phyloP scores from a whole-genome alignment of 2,329 filamentous ascomycete species.

The Aspergillus pseudoviridinutans region DNA sequence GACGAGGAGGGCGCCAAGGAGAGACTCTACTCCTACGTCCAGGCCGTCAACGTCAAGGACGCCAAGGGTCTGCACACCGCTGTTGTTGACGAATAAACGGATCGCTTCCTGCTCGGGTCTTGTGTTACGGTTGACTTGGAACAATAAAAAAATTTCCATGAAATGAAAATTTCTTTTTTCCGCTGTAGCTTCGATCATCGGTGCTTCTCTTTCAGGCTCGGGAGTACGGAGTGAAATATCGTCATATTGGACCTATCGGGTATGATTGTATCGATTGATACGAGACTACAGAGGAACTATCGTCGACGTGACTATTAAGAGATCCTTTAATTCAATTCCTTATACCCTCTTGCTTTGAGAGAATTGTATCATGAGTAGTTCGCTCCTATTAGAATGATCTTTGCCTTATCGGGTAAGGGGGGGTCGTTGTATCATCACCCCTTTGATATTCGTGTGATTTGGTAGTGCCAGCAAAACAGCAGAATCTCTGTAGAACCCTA shows the following conservation, averaged over 20 bases:
- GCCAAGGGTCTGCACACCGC: conserved; percentile 94
- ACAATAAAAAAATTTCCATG: neutral
- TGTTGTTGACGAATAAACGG: conserved; percentile 64
- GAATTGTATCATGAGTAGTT: neutral
- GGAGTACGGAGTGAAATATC: neutral
- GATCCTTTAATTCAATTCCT: neutral
- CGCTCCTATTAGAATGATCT: too few species aligned
- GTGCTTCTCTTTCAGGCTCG: neutral
- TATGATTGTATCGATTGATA: neutral
- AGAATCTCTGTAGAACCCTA: too few species aligned
- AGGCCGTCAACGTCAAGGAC: conserved; percentile 99
- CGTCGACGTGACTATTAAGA: neutral
- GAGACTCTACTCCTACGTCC: conserved; percentile 99
- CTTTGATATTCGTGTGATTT: too few species aligned
- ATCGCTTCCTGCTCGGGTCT: neutral
- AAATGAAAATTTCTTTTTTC: neutral
- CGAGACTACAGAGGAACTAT: neutral
- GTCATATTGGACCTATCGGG: neutral
- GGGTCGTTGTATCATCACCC: too few species aligned
- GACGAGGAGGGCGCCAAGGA: conserved; percentile 99
- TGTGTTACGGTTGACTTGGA: neutral
- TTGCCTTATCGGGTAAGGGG: too few species aligned
- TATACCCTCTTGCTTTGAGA: neutral
- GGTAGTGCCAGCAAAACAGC: too few species aligned
- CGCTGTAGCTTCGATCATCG: neutral